Conservation (phyloP, 306 rosid species). For the Hippophae rhamnoides region DNA sequence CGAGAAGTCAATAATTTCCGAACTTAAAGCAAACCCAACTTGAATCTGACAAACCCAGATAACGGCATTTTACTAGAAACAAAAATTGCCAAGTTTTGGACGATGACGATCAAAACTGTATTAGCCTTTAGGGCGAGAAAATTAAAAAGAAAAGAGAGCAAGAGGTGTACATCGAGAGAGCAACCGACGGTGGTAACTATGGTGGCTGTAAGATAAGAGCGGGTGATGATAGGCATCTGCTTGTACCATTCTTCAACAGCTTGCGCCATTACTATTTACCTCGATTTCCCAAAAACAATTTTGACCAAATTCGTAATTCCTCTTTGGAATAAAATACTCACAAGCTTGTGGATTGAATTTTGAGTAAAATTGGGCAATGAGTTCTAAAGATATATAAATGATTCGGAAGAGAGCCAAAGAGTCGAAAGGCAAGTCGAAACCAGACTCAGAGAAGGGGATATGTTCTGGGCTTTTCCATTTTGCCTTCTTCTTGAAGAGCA, state of each 20-base stretch:
- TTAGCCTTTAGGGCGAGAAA: background rate
- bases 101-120: constrained; percentile 8
- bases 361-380: background rate
- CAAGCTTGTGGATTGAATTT: background rate
- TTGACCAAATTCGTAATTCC: background rate
- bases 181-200: constrained; percentile 89
- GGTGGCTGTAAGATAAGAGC: constrained; percentile 89
- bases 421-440: too few species aligned
- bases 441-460: too few species aligned
- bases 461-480: too few species aligned
- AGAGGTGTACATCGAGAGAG: constrained; percentile 61
- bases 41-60: constrained; percentile 5
- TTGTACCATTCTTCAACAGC: constrained; percentile 98
- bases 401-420: too few species aligned
- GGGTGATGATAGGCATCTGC: constrained; percentile 94
- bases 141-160: background rate
- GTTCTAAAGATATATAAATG: background rate
- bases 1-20: background rate
- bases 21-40: constrained; percentile 5
- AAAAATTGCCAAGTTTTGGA: background rate
- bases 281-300: constrained; percentile 1
- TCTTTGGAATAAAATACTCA: background rate
- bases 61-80: background rate
- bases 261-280: constrained; percentile 53
- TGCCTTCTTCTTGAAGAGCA: background rate